A percentile compares a stretch with the other conserved stretches of the same genome.
Evolutionary conservation across 2,329 filamentous ascomycete genomes (phyloP).

Genomic region (Phialemoniopsis sp.): DNA sequence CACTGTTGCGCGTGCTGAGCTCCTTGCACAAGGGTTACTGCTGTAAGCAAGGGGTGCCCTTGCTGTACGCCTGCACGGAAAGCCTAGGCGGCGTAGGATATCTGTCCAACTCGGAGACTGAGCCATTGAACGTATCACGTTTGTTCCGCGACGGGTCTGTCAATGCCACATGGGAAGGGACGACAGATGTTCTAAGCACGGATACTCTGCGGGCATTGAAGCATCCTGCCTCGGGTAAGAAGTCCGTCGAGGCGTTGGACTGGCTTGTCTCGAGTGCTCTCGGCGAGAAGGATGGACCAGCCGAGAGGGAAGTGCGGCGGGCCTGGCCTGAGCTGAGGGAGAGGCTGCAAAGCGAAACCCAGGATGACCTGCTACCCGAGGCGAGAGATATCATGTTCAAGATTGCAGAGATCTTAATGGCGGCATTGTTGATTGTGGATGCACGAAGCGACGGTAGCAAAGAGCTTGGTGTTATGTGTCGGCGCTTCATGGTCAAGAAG

Average conservation of each 20-base stretch:
- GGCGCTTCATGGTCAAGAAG: conserved; percentile 28
- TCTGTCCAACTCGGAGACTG: conserved; percentile 55
- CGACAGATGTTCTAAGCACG: conserved; percentile 63
- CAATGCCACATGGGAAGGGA: conserved; percentile 59
- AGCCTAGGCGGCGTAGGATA: conserved; percentile 64
- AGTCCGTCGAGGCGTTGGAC: conserved; percentile 36
- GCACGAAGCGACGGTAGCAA: conserved; percentile 26
- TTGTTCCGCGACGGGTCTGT: conserved; percentile 63
- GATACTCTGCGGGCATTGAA: conserved; percentile 44
- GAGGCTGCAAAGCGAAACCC: conserved; percentile 25
- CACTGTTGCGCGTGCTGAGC: conserved; percentile 53
- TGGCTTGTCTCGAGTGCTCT: conserved; percentile 23
- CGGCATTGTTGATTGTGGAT: conserved; percentile 37
- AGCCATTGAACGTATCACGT: conserved; percentile 62
- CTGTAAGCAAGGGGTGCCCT: conserved; percentile 42
- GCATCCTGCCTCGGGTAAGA: conserved; percentile 31
- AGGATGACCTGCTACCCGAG: conserved; percentile 37
- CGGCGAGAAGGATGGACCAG: conserved; percentile 10
- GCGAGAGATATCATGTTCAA: conserved; percentile 39
- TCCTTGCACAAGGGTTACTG: conserved; percentile 58
- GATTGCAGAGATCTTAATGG: conserved; percentile 37
- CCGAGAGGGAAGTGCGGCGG: conserved; percentile 16
- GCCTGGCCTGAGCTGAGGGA: conserved; percentile 35
- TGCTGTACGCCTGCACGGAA: conserved; percentile 58
- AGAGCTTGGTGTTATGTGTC: conserved; percentile 31